Percentiles rank a stretch among this genome's conserved stretches.
Conservation (phyloP, 1,284 basidiomycete genomes). For the Megacollybia platyphylla region DNA sequence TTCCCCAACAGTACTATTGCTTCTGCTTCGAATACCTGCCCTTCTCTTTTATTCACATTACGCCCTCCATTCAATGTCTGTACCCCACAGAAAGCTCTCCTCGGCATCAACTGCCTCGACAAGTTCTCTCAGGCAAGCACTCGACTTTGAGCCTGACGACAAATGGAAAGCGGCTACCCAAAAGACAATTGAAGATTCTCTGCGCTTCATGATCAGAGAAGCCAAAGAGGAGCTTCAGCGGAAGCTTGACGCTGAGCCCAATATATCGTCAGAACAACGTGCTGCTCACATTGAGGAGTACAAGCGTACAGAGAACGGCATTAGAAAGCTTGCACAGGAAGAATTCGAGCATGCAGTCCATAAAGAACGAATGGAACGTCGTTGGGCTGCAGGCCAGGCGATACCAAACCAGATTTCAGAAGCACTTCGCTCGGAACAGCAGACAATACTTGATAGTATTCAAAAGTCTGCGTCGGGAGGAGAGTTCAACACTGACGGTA, state of each 20-base stretch:
- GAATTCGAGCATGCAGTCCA: neutral
- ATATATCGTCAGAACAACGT: neutral
- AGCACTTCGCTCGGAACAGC: constrained; percentile 25
- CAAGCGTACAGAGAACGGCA: neutral
- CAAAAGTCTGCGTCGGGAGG: constrained; percentile 8
- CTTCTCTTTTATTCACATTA: constrained; percentile 1
- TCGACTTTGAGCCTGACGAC: constrained; percentile 38
- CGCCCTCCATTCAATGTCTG: constrained; percentile 18
- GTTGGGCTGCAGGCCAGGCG: neutral
- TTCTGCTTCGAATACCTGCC: constrained; percentile 5
- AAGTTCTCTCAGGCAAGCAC: constrained; percentile 6
- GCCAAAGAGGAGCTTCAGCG: constrained; percentile 28
- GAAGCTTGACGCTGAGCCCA: constrained; percentile 19
- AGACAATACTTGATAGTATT: constrained; percentile 25
- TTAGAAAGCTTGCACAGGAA: neutral
- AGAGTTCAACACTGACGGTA: neutral
- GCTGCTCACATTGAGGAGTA: neutral
- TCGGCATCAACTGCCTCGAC: constrained; percentile 10
- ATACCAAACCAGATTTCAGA: neutral
- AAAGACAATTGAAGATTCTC: constrained; percentile 26
- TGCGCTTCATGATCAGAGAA: constrained; percentile 32
- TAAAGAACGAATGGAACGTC: neutral
- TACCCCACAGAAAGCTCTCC: constrained; percentile 12
- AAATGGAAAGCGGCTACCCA: constrained; percentile 34
- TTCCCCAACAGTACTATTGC: neutral